Conservation (phyloP, 495 filamentous ascomycete species). For the Cenococcum geophilum region DNA sequence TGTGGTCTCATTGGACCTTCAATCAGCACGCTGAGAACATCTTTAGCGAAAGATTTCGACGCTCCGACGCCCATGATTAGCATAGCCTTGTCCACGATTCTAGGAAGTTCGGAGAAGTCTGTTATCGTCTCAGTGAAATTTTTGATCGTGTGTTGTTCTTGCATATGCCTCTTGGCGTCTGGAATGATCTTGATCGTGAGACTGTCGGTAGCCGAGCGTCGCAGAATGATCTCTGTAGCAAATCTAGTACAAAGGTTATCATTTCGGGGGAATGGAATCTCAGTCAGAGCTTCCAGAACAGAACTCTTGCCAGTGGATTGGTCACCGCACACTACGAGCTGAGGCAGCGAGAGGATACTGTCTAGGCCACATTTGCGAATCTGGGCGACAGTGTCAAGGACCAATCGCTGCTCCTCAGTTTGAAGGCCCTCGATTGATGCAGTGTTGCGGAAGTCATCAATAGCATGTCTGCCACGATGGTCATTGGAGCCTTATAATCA, state of each 20-base stretch:
- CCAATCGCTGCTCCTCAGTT: constrained; percentile 31
- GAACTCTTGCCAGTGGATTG: constrained; percentile 3
- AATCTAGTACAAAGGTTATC: constrained; percentile 61
- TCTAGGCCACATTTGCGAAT: constrained; percentile 35
- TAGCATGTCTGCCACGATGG: not conserved
- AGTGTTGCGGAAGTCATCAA: not conserved
- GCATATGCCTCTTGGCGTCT: constrained; percentile 16
- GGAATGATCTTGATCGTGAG: constrained; percentile 32
- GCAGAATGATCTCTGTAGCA: constrained; percentile 57
- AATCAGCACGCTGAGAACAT: constrained; percentile 59
- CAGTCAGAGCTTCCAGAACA: constrained; percentile 49
- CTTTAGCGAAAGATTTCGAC: constrained; percentile 45
- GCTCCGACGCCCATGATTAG: constrained; percentile 1
- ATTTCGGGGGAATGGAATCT: constrained; percentile 59
- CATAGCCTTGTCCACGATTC: constrained; percentile 11
- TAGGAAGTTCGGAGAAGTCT: not conserved
- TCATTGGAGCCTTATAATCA: not conserved
- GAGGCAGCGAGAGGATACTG: constrained; percentile 25
- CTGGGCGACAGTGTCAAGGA: constrained; percentile 37
- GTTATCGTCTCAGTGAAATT: not conserved
- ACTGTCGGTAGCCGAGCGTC: constrained; percentile 26
- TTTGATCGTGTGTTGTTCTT: constrained; percentile 21
- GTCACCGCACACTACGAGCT: constrained; percentile 4
- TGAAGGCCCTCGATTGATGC: constrained; percentile 1
- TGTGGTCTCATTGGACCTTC: constrained; percentile 51